Evolutionary conservation across 2,329 filamentous ascomycete species (phyloP), one percentile per base, ranked within the genome.

Genomic region (Claviceps humidiphila): DNA sequence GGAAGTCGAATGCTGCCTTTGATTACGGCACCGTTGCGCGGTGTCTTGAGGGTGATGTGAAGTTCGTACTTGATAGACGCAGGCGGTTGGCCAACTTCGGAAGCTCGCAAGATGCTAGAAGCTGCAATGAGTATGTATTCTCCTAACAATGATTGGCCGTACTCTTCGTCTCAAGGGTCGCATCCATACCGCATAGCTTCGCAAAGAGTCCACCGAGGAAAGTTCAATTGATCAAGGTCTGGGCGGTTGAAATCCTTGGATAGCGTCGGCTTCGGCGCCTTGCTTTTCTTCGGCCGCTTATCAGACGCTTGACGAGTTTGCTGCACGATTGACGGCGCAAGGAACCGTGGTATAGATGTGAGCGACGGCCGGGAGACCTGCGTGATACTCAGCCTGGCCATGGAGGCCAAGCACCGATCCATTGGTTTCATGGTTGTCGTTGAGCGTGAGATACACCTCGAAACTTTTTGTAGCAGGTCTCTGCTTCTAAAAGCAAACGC

Each of bases 1-100:
- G 93, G 93, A 17, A 98, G 82, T 43, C 85, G 84, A 64, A 98
- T 77, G 65, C 88, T 87, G 71, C 87, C 94, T 57, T 90, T 87
- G 58, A 98, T 77, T 8, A 93, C 82, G 17, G 90, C 85, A 0
- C 90, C 89, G 68, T 89, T 90, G 67, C 90, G 91, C 59, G 81
- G 76, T 1, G 91, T 89, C 63, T 84, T 84, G 57, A 98, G 73
- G 63, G 85, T 89, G 60, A 98, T 73, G 61, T 87, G 79, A 49
- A 97, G 62, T 67, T 97, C 93, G 73, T 98, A 98, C 68, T 96
- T 97, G 59, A 82, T 75, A 11, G 75, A 74, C 2, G 77, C 75
- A 3, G 87, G 85, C 48, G 84, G 78, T 51, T 81, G 81, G 63
- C 93, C 91, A 60, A 96, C 90, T 78, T 98, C 93, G 63, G 85